Conservation (phyloP, 164 flowering plant genomes). For the Nymphaea thermarum region DNA sequence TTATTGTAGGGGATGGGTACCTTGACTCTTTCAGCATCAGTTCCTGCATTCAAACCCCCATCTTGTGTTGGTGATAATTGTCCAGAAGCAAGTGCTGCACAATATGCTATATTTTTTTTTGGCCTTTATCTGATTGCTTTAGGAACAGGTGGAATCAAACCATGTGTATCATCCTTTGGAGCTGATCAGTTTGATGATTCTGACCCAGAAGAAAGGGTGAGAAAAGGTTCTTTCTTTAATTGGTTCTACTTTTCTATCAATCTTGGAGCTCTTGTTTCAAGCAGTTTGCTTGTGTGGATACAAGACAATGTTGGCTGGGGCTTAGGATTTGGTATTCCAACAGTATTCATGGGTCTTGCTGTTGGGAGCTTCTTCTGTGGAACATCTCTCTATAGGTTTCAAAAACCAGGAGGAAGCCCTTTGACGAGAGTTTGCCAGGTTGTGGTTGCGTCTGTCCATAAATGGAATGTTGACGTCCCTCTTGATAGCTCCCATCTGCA, state of each 20-base stretch:
- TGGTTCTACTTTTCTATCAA: conserved; percentile 88
- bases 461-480: conserved; percentile 50
- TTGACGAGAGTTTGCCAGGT: conserved; percentile 82
- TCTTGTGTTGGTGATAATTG: conserved; percentile 47
- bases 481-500: conserved; percentile 51
- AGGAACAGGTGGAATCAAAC: conserved; percentile 85
- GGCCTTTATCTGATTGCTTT: conserved; percentile 82
- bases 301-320: conserved; percentile 94
- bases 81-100: conserved; percentile 57
- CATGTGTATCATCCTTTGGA: conserved; percentile 88
- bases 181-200: conserved; percentile 93
- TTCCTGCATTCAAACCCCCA: conserved; percentile 57
- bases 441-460: conserved; percentile 55
- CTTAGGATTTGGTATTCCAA: conserved; percentile 83
- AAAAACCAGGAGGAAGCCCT: conserved; percentile 90
- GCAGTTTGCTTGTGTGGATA: conserved; percentile 65
- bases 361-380: conserved; percentile 66
- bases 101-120: conserved; percentile 53
- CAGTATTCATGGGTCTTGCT: conserved; percentile 70
- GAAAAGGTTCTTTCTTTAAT: conserved; percentile 80
- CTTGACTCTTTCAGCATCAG: conserved; percentile 69
- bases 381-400: conserved; percentile 71
- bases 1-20: conserved; percentile 64
- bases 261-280: conserved; percentile 75
- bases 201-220: conserved; percentile 54